phyloP scores from a whole-genome alignment of 345 rosid genomes.

The Lumnitzera littorea region DNA sequence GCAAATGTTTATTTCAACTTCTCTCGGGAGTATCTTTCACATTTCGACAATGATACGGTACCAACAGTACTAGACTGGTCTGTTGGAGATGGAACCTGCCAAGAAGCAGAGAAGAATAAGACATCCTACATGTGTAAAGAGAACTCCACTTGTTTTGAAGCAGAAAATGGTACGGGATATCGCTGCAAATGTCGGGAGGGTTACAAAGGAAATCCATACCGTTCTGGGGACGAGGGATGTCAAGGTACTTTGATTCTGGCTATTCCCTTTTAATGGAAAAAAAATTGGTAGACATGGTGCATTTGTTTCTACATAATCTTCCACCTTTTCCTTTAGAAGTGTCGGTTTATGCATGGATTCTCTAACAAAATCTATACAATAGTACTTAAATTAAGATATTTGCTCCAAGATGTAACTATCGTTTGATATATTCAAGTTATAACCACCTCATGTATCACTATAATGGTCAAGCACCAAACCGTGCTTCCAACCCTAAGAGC shows the following conservation, averaged over 20 bases:
- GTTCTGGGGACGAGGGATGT: constrained; percentile 3
- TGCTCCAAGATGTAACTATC: too few relatives aligned
- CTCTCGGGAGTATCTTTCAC: neutral
- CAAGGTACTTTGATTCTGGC: constrained; percentile 5
- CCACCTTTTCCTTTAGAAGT: too few relatives aligned
- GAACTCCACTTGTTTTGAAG: constrained; percentile 3
- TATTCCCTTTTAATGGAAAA: too few relatives aligned
- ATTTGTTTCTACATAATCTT: too few relatives aligned
- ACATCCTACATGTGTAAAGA: constrained; percentile 1
- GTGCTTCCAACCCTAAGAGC: too few relatives aligned
- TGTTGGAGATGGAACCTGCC: constrained; percentile 12
- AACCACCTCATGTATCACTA: too few relatives aligned
- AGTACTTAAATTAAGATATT: too few relatives aligned
- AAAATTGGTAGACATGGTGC: too few relatives aligned
- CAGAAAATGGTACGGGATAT: constrained; percentile 4
- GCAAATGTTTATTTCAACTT: constrained; percentile 11
- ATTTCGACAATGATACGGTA: neutral
- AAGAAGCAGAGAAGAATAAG: constrained; percentile 1
- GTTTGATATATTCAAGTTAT: too few relatives aligned
- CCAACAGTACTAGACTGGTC: constrained; percentile 20
- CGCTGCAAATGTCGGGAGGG: constrained; percentile 19
- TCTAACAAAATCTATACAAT: too few relatives aligned
- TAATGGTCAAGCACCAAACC: too few relatives aligned
- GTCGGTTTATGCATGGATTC: too few relatives aligned
- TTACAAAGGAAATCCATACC: constrained; percentile 14